These are phyloP conservation scores for Fagopyrum tataricum DNA, from an alignment of 148 eudicot species.

Conservation along the genomic window DNA sequence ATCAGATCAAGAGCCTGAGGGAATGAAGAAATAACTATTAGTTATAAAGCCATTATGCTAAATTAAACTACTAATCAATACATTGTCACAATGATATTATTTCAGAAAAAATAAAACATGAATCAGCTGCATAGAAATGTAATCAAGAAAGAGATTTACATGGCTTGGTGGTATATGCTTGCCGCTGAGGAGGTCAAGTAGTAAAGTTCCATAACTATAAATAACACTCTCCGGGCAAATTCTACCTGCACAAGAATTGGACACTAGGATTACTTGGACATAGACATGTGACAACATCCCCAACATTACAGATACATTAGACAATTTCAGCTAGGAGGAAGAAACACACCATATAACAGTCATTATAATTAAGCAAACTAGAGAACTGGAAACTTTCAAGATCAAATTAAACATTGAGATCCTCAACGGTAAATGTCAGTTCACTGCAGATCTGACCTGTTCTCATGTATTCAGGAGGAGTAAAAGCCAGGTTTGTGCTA, in stretches of 20 bases:
- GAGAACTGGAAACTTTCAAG: not conserved
- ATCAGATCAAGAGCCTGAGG: constrained; percentile 79
- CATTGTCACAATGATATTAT: not conserved
- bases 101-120: not conserved
- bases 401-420: not conserved
- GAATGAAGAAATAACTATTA: not conserved
- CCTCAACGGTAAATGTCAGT: not conserved
- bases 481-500: constrained; percentile 85
- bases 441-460: constrained; percentile 44
- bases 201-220: constrained; percentile 12
- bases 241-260: constrained; percentile 5
- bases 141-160: constrained; percentile 10
- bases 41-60: not conserved
- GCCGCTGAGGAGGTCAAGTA: constrained; percentile 15
- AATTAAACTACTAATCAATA: too few species aligned
- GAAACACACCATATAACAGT: not conserved
- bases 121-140: not conserved
- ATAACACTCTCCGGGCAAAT: constrained; percentile 16
- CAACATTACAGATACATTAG: not conserved
- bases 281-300: not conserved
- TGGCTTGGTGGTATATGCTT: constrained; percentile 16
- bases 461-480: constrained; percentile 89
- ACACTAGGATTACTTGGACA: not conserved
- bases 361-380: not conserved
- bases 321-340: not conserved